Evolutionary conservation across 2,329 filamentous ascomycete genomes (phyloP), one percentile per base, ranked within the genome.

Genomic region (Paraphaeosphaeria minitans): DNA sequence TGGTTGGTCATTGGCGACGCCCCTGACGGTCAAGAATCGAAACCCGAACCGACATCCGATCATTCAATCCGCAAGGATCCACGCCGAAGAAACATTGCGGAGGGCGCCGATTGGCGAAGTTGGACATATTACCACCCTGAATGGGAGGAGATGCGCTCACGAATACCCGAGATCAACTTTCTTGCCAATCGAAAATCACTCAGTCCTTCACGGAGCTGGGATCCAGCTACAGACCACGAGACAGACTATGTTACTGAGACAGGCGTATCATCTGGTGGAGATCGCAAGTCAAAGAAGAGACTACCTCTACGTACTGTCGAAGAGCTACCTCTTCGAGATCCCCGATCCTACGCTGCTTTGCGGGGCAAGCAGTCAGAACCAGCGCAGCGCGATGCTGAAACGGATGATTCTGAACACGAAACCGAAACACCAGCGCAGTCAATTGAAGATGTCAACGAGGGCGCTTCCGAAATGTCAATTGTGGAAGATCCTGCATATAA

Each of bases 51-150:
- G 71, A 54, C 55, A 56, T 21, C 63, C 63, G 37, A 68, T 73
- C 59, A 76, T 71, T 31, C n/a, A 22, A 55, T 64, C 49, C 60
- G 10, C 33, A 57, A 13, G 39, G 49, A 29, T 1, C 37, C 37
- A 53, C 60, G 24, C 10, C 63, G 65, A 77, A 73, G 67, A 64
- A 64, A 54, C 65, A 63, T 55, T 64, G 77, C 62, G 47, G 77
- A 81, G 12, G 55, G 77, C 10, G 66, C 74, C n/a, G 73, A 81
- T 51, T 86, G 84, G 84, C 78, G 81, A 52, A 75, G 76, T 27
- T 75, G 72, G 51, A 74, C 77, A 0, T 66, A 81, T 1, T 84
- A 82, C 53, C 78, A 75, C 47, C 75, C 79, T 19, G 77, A 81
- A 33, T 86, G 84, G 84, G 83, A 86, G 64, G 66, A 66, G n/a